Evolutionary conservation across 768 basidiomycete genomes (phyloP), one percentile per base, ranked within the genome.

Genomic region (Mycena kentingensis): DNA sequence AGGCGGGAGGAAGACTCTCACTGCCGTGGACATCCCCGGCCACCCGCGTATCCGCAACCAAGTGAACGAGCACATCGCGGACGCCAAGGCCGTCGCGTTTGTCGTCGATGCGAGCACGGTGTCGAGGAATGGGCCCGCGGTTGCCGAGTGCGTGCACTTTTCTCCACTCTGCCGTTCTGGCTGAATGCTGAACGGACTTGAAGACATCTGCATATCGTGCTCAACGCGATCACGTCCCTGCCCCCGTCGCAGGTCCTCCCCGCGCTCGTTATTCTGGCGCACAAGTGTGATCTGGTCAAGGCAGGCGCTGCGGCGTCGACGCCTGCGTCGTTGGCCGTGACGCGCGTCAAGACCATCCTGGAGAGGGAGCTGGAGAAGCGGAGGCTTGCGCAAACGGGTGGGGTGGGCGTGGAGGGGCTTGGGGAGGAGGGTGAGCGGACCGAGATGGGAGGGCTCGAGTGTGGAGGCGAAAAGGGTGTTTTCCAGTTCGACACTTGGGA

Each of bases 311-410:
- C 78, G 7, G 61, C 69, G 21, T 69, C 73, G 13, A 61, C 69
- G 4, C 63, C 76, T 3, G 67, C 70, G 12, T 71, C 61, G 4
- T 77, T 86, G 10, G 89, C 85, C 7, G 73, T 87, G 28, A 82
- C 76, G 42, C 82, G 91, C 24, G 88, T 91, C 13, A 84, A 82
- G 46, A 82, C 82, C 5, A 80, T 93, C 53, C 81, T 93, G 38
- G 91, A 93, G 62, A 84, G 91, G 39, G 91, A 93, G 63, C 78
- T 93, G 5, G 88, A 91, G 64, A 92, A 89, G 66, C 80, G 91
- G 34, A 75, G 85, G 44, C 71, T 66, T 2, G 80, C 85, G 3
- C 84, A 88, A 57, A 76, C 74, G 7, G 82, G 79, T 11, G 85
- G 84, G 11, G 78, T 93, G 12, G 82, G 80, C 3, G 73, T 93